Evolutionary conservation across 169 alveolate genomes (phyloP).

Genomic region (Theileria parva): DNA sequence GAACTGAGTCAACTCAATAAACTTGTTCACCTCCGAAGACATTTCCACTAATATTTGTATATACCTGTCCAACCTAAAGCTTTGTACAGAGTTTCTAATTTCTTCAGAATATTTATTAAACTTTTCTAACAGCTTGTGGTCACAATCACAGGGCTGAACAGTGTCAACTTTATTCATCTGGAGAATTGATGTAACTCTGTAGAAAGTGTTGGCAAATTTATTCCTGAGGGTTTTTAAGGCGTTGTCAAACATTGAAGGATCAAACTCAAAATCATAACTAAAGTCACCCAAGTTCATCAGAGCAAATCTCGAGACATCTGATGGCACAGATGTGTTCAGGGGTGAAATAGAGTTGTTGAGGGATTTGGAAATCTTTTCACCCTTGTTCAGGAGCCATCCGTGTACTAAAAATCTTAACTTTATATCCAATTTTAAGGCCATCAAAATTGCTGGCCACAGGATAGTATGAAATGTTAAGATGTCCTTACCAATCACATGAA

Average conservation of each 20-base stretch:
- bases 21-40: slow-evolving; percentile 34
- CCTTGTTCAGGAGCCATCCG: slow-evolving; percentile 81
- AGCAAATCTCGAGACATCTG: slow-evolving; percentile 53
- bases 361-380: slow-evolving; percentile 90
- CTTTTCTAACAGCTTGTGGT: not conserved
- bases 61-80: slow-evolving; percentile 40
- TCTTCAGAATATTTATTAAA: not conserved
- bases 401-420: slow-evolving; percentile 81
- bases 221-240: slow-evolving; percentile 19
- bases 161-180: too few species aligned
- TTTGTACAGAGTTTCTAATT: slow-evolving; percentile 1
- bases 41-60: slow-evolving; percentile 13
- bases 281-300: slow-evolving; percentile 61
- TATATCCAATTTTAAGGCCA: slow-evolving; percentile 67
- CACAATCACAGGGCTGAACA: not conserved
- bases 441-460: slow-evolving; percentile 84
- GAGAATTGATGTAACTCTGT: slow-evolving; percentile 33
- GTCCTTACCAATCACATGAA: slow-evolving; percentile 88
- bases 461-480: slow-evolving; percentile 85
- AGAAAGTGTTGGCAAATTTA: slow-evolving; percentile 45
- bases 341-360: slow-evolving; percentile 73
- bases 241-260: slow-evolving; percentile 3
- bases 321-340: slow-evolving; percentile 7
- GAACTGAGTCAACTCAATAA: slow-evolving; percentile 27
- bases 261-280: slow-evolving; percentile 48